A percentile compares a stretch with the other conserved stretches of the same genome.
phyloP scores from a whole-genome alignment of 2,329 filamentous ascomycete species.

The Fusarium luffae region DNA sequence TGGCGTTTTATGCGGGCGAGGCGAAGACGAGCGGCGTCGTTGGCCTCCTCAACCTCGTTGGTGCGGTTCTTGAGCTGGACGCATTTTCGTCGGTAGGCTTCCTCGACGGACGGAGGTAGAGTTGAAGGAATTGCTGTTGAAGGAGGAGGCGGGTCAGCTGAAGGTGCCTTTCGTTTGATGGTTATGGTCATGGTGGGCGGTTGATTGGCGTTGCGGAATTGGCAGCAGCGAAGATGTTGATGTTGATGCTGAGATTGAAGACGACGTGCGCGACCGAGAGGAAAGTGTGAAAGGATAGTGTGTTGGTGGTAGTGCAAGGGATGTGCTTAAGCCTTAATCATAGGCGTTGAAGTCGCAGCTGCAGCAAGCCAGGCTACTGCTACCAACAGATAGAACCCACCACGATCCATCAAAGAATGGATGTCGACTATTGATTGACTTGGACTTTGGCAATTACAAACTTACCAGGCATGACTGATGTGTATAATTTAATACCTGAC shows the following conservation, averaged over 20 bases:
- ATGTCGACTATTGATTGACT: neutral
- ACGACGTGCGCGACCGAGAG: conserved; percentile 6
- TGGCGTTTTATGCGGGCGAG: conserved; percentile 84
- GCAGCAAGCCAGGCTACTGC: conserved; percentile 12
- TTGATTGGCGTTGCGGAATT: conserved; percentile 12
- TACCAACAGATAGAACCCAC: conserved; percentile 34
- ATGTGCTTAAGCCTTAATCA: conserved; percentile 28
- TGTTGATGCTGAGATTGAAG: conserved; percentile 3
- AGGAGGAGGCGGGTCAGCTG: conserved; percentile 50
- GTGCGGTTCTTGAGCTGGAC: conserved; percentile 93
- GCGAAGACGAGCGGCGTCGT: conserved; percentile 83
- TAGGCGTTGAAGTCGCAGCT: conserved; percentile 23
- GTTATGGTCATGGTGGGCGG: conserved; percentile 46
- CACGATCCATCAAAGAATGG: conserved; percentile 3
- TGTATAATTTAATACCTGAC: conserved; percentile 5
- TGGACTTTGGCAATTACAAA: neutral
- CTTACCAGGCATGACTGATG: conserved; percentile 37
- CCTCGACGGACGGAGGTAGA: conserved; percentile 89
- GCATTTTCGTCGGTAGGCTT: conserved; percentile 96
- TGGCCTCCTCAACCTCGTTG: conserved; percentile 90
- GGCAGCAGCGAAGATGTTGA: conserved; percentile 12
- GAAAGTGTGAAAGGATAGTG: conserved; percentile 9
- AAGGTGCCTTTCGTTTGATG: conserved; percentile 51
- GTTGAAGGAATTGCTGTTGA: conserved; percentile 65
- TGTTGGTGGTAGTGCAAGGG: conserved; percentile 28